A percentile compares a stretch with the other conserved stretches of the same genome.
These are phyloP conservation scores for Tolypocladium nubicola DNA, from an alignment of 2,329 filamentous ascomycete species.

Conservation along the genomic window DNA sequence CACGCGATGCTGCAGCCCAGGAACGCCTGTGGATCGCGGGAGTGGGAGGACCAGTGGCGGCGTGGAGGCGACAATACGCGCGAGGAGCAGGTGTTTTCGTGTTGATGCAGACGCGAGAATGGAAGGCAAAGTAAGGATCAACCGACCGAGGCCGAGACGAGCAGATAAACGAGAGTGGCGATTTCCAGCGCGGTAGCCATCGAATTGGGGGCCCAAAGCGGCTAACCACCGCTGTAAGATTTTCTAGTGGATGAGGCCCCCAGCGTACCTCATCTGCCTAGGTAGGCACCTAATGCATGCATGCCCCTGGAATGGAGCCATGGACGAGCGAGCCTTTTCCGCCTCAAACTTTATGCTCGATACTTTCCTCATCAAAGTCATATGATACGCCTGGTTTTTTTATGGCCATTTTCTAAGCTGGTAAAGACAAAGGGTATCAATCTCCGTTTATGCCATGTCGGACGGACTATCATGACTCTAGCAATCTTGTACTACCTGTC, in stretches of 20 bases:
- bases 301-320: not conserved
- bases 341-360: not conserved
- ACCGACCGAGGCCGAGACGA: not conserved
- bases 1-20: not conserved
- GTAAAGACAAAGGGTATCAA: not conserved
- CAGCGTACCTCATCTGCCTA: not conserved
- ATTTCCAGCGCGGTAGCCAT: not conserved
- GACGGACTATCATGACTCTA: not conserved
- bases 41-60: not conserved
- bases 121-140: not conserved
- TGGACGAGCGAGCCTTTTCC: not conserved
- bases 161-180: not conserved
- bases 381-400: not conserved
- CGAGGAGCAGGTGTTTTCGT: not conserved
- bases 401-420: not conserved
- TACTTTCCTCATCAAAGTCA: not conserved
- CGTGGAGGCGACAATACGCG: not conserved
- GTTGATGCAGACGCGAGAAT: not conserved
- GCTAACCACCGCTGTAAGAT: not conserved
- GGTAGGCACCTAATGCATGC: not conserved
- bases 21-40: not conserved
- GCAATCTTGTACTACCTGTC: not conserved
- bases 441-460: not conserved
- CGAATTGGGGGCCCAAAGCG: not conserved
- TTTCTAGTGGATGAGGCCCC: not conserved